Evolutionary conservation across 495 filamentous ascomycete genomes (phyloP), one percentile per base, ranked within the genome.

Genomic region (Penicillium malachiteum): DNA sequence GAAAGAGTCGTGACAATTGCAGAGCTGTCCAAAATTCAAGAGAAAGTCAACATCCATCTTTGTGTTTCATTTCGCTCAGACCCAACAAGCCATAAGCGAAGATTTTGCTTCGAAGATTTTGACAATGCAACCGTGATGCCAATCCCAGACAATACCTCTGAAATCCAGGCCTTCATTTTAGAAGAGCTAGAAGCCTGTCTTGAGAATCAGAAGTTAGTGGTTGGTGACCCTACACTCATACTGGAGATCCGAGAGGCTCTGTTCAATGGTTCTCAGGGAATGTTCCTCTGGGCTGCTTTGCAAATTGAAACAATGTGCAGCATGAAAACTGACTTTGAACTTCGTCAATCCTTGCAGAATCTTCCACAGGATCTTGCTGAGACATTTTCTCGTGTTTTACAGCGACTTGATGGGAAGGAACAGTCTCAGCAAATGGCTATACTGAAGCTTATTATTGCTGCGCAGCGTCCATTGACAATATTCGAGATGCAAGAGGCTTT

Each of bases 251-350:
- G 40, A 47, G 58, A 62, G 17, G 42, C 57, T 1, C 45, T 60
- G 6, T 16, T 48, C 2, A 34, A 55, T 12, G 58, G 62, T 10
- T 54, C 46, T 10, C 53, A 64, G 35, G 62, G 62, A 16, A 78
- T 79, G 73, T 78, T 79, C 50, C 73, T 77, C 33, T 79, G 75
- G 77, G 75, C 74, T 11, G 67, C 64, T 49, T 66, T 78, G 35
- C 73, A 80, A 57, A 73, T 78, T 47, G 59, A 74, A 33, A 54
- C 59, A 18, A 42, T 78, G 12, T 77, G 73, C 48, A 50, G 38
- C 7, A 66, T 65, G 65, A 62, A 68, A 41, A 77, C 72, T 18
- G 76, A 80, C 54, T 46, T 70, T 4, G 70, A 52, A 2, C 78
- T 80, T 55, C 70, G 70, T 3, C 39, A 63, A 35, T 66, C 73